phyloP scores from a whole-genome alignment of 768 basidiomycete genomes.

The Trametes cinnabarina region DNA sequence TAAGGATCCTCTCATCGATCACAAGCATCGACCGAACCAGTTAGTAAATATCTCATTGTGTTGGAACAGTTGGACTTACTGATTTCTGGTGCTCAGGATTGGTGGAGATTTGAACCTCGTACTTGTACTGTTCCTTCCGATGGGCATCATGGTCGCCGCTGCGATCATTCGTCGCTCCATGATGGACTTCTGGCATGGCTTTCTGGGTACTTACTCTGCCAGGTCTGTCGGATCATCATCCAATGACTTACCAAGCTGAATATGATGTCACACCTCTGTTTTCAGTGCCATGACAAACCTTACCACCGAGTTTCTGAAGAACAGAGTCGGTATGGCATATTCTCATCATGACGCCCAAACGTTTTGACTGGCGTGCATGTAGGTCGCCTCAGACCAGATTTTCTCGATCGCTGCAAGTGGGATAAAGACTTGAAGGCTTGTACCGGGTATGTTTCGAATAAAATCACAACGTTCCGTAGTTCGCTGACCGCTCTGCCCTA shows the following conservation, averaged over 20 bases:
- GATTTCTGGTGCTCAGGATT: slow-evolving; percentile 37
- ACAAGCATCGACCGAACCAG: slow-evolving; percentile 51
- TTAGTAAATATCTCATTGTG: slow-evolving; percentile 29
- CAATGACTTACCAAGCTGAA: not conserved
- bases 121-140: slow-evolving; percentile 48
- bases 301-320: slow-evolving; percentile 52
- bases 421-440: slow-evolving; percentile 45
- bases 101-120: slow-evolving; percentile 45
- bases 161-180: slow-evolving; percentile 45
- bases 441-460: slow-evolving; percentile 44
- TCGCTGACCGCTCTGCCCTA: not conserved
- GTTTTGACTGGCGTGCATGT: not conserved
- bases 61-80: not conserved
- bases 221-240: slow-evolving; percentile 24
- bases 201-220: slow-evolving; percentile 46
- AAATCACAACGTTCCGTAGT: too few relatives aligned
- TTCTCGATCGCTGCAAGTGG: slow-evolving; percentile 65
- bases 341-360: too few relatives aligned
- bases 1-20: slow-evolving; percentile 52
- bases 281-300: slow-evolving; percentile 45
- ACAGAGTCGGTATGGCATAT: slow-evolving; percentile 48
- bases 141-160: slow-evolving; percentile 35
- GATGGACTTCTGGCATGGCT: slow-evolving; percentile 56
- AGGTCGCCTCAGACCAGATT: slow-evolving; percentile 62
- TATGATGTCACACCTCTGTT: not conserved